Evolutionary conservation across 2,329 filamentous ascomycete species (phyloP).

Genomic region (Thelonectria blattea): DNA sequence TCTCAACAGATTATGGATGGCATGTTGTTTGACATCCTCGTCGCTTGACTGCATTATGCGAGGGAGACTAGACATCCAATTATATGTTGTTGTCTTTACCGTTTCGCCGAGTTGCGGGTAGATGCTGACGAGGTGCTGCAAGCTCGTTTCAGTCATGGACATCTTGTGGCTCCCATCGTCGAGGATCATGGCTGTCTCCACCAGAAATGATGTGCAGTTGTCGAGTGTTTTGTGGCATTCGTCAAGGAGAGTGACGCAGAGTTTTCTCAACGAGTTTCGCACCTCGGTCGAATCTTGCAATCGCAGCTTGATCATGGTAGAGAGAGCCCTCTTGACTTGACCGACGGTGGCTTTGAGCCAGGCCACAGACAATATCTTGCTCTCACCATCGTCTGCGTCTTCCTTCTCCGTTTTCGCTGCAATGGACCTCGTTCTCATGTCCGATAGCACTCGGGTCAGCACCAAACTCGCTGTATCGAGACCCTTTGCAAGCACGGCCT

Average conservation of each 20-base stretch:
- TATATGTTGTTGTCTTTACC: constrained; percentile 74
- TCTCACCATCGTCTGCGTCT: constrained; percentile 27
- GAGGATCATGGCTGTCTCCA: constrained; percentile 82
- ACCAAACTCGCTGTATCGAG: constrained; percentile 64
- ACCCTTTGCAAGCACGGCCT: constrained; percentile 65
- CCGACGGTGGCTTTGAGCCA: constrained; percentile 83
- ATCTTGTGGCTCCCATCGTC: constrained; percentile 54
- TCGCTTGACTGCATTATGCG: constrained; percentile 84
- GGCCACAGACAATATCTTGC: constrained; percentile 50
- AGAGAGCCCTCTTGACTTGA: constrained; percentile 84
- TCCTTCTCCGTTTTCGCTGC: constrained; percentile 44
- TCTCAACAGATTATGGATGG: constrained; percentile 77
- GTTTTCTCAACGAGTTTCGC: constrained; percentile 66
- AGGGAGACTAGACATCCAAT: constrained; percentile 82
- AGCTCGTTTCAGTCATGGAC: constrained; percentile 51
- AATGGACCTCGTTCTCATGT: constrained; percentile 59
- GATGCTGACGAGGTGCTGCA: constrained; percentile 68
- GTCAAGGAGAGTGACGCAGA: constrained; percentile 79
- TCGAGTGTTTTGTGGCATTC: constrained; percentile 77
- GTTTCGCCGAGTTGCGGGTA: constrained; percentile 67
- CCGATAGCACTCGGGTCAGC: constrained; percentile 61
- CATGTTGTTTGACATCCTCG: constrained; percentile 74
- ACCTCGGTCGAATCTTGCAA: constrained; percentile 74
- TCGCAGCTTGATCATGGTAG: constrained; percentile 77
- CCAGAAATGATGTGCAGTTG: constrained; percentile 72